A percentile compares a stretch with the other conserved stretches of the same genome.
These are phyloP conservation scores for Candida pseudofarinosa DNA, from an alignment of 805 yeast species.

Conservation along the genomic window DNA sequence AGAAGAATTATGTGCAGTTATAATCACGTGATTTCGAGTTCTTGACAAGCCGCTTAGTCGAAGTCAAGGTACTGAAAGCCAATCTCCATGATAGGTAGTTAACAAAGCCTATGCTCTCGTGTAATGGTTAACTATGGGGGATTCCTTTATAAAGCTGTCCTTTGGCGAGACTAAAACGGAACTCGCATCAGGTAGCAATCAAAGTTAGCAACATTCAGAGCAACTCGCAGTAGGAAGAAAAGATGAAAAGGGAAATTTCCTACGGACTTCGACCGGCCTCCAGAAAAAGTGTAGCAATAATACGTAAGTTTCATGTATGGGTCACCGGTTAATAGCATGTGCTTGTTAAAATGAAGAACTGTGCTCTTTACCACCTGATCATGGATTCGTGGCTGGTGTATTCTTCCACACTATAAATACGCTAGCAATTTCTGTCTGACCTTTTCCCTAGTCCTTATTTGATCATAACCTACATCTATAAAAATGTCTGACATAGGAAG, in stretches of 20 bases:
- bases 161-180: background rate
- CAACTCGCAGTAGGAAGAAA: background rate
- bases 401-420: background rate
- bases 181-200: background rate
- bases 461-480: background rate
- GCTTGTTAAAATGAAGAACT: background rate
- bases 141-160: too few species aligned
- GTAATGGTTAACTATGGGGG: too few species aligned
- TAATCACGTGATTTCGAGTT: background rate
- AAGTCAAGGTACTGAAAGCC: too few species aligned
- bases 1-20: background rate
- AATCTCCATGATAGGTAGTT: too few species aligned
- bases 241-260: background rate
- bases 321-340: background rate
- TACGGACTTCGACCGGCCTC: background rate
- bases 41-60: too few species aligned
- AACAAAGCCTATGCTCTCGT: too few species aligned
- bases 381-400: too few species aligned
- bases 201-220: background rate
- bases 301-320: background rate
- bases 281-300: background rate
- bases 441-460: background rate
- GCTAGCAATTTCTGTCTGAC: too few species aligned
- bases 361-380: too few species aligned
- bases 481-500: conserved; percentile 54